A percentile compares a stretch with the other conserved stretches of the same genome.
Evolutionary conservation across 169 alveolate species (phyloP).

Genomic region (Plasmodium relictum): DNA sequence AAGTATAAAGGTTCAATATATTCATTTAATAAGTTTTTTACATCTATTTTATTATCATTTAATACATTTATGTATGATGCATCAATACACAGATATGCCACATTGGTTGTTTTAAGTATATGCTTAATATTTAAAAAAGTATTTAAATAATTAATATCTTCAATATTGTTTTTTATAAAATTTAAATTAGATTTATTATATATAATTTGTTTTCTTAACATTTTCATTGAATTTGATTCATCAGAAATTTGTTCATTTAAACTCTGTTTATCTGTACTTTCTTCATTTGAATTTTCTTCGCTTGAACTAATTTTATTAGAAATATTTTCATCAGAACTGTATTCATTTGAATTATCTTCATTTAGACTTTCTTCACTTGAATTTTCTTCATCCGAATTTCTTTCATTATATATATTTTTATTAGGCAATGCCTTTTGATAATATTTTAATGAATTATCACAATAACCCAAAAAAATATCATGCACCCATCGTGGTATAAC

Average conservation of each 20-base stretch:
- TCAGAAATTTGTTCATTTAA: not conserved
- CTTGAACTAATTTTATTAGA: not conserved
- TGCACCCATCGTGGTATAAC: slow-evolving; percentile 87
- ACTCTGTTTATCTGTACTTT: not conserved
- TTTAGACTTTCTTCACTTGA: not conserved
- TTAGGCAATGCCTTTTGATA: slow-evolving; percentile 73
- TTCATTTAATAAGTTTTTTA: slow-evolving; percentile 71
- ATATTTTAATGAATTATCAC: slow-evolving; percentile 82
- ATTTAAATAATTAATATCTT: slow-evolving; percentile 63
- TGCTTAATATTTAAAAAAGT: slow-evolving; percentile 63
- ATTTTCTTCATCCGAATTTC: slow-evolving; percentile 4
- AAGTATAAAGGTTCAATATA: slow-evolving; percentile 80
- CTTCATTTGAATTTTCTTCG: not conserved
- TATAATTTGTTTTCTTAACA: not conserved
- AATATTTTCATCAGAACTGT: not conserved
- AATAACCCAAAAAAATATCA: slow-evolving; percentile 88
- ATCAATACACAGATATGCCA: slow-evolving; percentile 64
- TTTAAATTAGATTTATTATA: slow-evolving; percentile 27
- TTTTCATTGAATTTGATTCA: not conserved
- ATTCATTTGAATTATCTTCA: not conserved
- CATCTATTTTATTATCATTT: slow-evolving; percentile 16
- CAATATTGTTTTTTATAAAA: slow-evolving; percentile 41
- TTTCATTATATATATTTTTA: slow-evolving; percentile 25
- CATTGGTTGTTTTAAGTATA: slow-evolving; percentile 59
- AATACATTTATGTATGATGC: slow-evolving; percentile 38